A percentile compares a stretch with the other conserved stretches of the same genome.
Evolutionary conservation across 1,139 yeast genomes (phyloP).

Genomic region (Groenewaldozyma sp.): DNA sequence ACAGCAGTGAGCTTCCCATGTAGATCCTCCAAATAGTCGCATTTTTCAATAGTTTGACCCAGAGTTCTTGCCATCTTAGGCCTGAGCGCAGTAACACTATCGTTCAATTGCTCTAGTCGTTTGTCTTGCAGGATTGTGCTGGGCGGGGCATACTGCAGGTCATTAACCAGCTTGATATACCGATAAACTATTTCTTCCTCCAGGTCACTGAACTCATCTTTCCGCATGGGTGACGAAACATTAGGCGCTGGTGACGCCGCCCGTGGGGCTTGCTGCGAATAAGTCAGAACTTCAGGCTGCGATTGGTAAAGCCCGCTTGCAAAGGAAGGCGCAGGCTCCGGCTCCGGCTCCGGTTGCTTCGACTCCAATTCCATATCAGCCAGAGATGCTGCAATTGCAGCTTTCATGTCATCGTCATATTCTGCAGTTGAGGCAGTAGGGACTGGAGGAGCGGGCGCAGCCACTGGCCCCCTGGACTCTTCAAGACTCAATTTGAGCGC

Average conservation of each 20-base stretch:
- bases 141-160: conserved; percentile 41
- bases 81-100: conserved; percentile 53
- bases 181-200: conserved; percentile 64
- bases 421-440: conserved; percentile 7
- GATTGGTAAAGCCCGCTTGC: conserved; percentile 7
- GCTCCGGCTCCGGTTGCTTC: not conserved
- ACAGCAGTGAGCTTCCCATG: conserved; percentile 77
- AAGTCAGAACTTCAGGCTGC: not conserved
- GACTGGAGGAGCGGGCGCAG: conserved; percentile 13
- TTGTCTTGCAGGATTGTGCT: conserved; percentile 53
- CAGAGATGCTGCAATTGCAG: conserved; percentile 92
- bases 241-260: conserved; percentile 1
- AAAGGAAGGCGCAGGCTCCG: conserved; percentile 2
- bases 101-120: conserved; percentile 54
- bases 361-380: conserved; percentile 45
- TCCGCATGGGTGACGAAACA: not conserved
- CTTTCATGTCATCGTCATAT: conserved; percentile 83
- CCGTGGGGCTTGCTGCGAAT: not conserved
- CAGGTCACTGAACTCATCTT: conserved; percentile 39
- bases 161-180: conserved; percentile 58
- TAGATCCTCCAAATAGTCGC: conserved; percentile 65
- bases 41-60: conserved; percentile 52
- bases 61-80: conserved; percentile 68
- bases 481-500: conserved; percentile 74
- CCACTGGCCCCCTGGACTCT: conserved; percentile 34